These are phyloP conservation scores for Scutellaria minor DNA, from an alignment of 257 asterid species.

Conservation along the genomic window DNA sequence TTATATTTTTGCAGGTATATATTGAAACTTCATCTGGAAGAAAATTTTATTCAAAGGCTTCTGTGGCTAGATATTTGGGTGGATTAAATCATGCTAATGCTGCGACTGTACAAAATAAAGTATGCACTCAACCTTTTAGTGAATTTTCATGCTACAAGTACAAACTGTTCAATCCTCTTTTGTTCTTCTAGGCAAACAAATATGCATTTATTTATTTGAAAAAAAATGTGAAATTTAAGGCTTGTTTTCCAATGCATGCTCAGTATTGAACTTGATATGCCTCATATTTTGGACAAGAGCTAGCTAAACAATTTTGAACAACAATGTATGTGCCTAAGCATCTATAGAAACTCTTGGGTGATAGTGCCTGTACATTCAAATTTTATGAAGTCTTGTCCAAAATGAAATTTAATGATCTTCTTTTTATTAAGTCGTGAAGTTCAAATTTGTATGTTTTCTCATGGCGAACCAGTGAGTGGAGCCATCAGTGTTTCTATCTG, in stretches of 20 bases:
- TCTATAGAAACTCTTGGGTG: not conserved
- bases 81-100: conserved; percentile 33
- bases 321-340: conserved; percentile 15
- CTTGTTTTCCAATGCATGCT: conserved; percentile 11
- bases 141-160: conserved; percentile 24
- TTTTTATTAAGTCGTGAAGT: not conserved
- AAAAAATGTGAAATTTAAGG: not conserved
- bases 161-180: conserved; percentile 17
- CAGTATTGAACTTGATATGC: conserved; percentile 18
- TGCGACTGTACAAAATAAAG: conserved; percentile 35
- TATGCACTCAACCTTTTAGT: conserved; percentile 30
- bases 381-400: conserved; percentile 3
- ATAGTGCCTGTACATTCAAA: conserved; percentile 10
- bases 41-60: conserved; percentile 60
- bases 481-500: conserved; percentile 1
- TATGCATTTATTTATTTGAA: conserved; percentile 17
- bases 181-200: conserved; percentile 20
- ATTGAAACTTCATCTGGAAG: conserved; percentile 51
- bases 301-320: not conserved
- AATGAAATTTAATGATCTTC: not conserved
- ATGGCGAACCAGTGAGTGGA: conserved; percentile 1
- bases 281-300: conserved; percentile 9
- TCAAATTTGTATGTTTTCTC: not conserved
- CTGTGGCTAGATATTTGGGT: conserved; percentile 52
- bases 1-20: conserved; percentile 55